Percentiles rank a stretch among this genome's conserved stretches.
Conservation (phyloP, 306 rosid genomes). For the Crataegus laevigata region DNA sequence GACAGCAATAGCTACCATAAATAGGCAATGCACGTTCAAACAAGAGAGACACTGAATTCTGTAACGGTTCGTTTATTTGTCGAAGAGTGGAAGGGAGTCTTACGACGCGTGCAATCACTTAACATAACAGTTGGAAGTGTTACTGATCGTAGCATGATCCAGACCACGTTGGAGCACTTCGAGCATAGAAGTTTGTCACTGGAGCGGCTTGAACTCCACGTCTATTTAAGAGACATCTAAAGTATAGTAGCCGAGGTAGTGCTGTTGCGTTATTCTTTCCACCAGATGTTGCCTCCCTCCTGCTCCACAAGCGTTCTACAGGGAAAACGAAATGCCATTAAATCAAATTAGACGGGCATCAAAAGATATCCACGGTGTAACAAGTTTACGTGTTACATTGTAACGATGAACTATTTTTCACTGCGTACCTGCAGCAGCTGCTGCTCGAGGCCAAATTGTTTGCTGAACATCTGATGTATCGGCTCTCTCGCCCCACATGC, state of each 20-base stretch:
- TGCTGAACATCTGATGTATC: constrained; percentile 82
- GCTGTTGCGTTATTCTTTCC: constrained; percentile 35
- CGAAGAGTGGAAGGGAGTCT: neutral
- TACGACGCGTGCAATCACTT: neutral
- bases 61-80: neutral
- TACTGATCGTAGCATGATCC: constrained; percentile 85
- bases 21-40: neutral
- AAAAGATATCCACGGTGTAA: neutral
- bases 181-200: constrained; percentile 51
- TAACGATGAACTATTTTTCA: neutral
- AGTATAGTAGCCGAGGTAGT: constrained; percentile 60
- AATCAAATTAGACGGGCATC: neutral
- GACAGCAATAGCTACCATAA: neutral
- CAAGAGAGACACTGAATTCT: neutral
- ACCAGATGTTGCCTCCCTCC: constrained; percentile 27
- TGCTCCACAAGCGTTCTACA: constrained; percentile 86
- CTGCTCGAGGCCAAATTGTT: constrained; percentile 99
- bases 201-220: constrained; percentile 92
- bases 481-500: constrained; percentile 93
- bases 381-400: neutral
- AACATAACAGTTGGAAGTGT: constrained; percentile 8
- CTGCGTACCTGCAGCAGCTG: constrained; percentile 90
- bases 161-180: constrained; percentile 62
- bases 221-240: constrained; percentile 73
- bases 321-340: constrained; percentile 9